Conservation (phyloP, 192 early-diverging fungal species). For the Phycomyces nitens region DNA sequence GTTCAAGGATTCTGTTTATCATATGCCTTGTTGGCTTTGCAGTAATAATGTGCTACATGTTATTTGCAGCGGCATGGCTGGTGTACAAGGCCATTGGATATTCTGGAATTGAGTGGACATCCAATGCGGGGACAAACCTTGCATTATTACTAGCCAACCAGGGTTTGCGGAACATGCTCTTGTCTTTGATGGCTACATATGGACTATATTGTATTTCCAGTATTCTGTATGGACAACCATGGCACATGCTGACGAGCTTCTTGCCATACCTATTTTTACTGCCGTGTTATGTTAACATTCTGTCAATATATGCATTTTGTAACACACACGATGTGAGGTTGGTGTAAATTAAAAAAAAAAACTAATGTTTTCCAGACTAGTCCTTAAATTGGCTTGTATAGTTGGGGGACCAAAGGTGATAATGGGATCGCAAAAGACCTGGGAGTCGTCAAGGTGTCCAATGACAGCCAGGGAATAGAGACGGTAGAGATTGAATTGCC, state of each 20-base stretch:
- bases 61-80: conserved; percentile 46
- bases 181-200: conserved; percentile 82
- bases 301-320: conserved; percentile 91
- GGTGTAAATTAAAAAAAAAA: no score
- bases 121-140: conserved; percentile 37
- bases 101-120: conserved; percentile 45
- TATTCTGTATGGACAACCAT: conserved; percentile 78
- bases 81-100: conserved; percentile 63
- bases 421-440: conserved; percentile 63
- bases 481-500: conserved; percentile 71
- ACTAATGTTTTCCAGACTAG: no score
- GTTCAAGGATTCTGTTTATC: conserved; percentile 35
- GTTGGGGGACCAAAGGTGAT: conserved; percentile 95
- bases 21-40: conserved; percentile 46
- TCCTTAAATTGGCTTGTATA: no score
- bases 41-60: conserved; percentile 51
- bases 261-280: conserved; percentile 80
- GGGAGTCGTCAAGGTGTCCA: conserved; percentile 65
- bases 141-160: conserved; percentile 41
- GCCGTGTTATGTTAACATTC: conserved; percentile 76
- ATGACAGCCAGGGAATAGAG: conserved; percentile 39
- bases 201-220: conserved; percentile 78
- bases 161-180: conserved; percentile 70
- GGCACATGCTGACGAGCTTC: conserved; percentile 87
- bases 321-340: conserved; percentile 89